Evolutionary conservation across 148 eudicot species (phyloP).

Genomic region (Rhododendron mucronatum): DNA sequence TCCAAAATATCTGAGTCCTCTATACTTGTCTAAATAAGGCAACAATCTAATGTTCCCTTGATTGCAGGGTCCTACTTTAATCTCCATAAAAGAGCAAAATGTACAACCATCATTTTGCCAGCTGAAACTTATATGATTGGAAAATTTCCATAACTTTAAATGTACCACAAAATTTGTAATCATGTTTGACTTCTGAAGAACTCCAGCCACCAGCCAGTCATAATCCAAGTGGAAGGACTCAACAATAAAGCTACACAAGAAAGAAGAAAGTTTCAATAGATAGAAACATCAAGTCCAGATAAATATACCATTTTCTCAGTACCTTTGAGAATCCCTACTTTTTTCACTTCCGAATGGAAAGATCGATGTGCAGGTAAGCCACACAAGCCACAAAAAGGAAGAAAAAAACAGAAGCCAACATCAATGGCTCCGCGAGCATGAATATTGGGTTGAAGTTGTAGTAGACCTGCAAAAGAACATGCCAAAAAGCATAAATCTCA

Average conservation of each 20-base stretch:
- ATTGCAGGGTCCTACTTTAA: background rate
- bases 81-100: background rate
- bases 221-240: background rate
- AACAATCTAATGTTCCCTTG: background rate
- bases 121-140: background rate
- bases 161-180: background rate
- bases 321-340: constrained; percentile 17
- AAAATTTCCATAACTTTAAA: background rate
- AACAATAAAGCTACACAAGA: background rate
- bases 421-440: constrained; percentile 98
- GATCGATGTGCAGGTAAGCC: constrained; percentile 70
- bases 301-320: background rate
- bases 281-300: background rate
- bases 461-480: constrained; percentile 60
- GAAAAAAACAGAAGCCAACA: constrained; percentile 68
- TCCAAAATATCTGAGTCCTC: background rate
- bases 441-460: constrained; percentile 74
- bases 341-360: constrained; percentile 63
- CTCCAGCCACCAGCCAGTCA: background rate
- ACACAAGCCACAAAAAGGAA: constrained; percentile 67
- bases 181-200: background rate
- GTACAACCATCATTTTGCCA: constrained; percentile 4
- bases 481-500: background rate
- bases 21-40: background rate
- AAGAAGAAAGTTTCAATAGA: background rate